Percentiles rank a stretch among this genome's conserved stretches.
These are phyloP conservation scores for Adenanthera pavonina DNA, from an alignment of 306 rosid species.

Conservation along the genomic window DNA sequence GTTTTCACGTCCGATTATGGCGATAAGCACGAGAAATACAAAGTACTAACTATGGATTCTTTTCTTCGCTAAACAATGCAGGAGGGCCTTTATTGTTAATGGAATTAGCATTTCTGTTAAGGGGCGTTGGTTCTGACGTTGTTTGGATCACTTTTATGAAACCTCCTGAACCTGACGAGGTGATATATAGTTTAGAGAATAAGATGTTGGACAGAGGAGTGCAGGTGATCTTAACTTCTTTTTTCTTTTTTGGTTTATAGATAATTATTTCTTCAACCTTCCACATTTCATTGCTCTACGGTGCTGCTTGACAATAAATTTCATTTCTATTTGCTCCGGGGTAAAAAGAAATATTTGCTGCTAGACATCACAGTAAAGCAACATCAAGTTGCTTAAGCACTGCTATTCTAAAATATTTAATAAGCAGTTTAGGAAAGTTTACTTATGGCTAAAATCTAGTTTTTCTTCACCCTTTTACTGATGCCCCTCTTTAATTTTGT, in stretches of 20 bases:
- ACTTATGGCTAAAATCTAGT: slow-evolving; percentile 46
- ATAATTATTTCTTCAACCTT: not conserved
- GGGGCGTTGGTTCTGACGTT: slow-evolving; percentile 76
- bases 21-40: slow-evolving; percentile 26
- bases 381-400: not conserved
- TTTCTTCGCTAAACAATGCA: slow-evolving; percentile 19
- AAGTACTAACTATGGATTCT: not conserved
- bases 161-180: slow-evolving; percentile 54
- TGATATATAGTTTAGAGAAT: slow-evolving; percentile 71
- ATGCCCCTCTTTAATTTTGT: slow-evolving; percentile 1
- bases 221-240: slow-evolving; percentile 51
- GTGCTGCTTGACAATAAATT: not conserved
- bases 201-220: slow-evolving; percentile 88
- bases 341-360: too few relatives aligned
- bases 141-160: slow-evolving; percentile 80
- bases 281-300: not conserved
- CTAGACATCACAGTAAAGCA: too few relatives aligned
- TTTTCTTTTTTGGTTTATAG: not conserved
- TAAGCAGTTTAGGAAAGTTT: not conserved
- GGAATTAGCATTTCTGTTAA: slow-evolving; percentile 82
- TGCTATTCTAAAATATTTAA: not conserved
- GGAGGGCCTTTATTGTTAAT: slow-evolving; percentile 81
- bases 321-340: not conserved
- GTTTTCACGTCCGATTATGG: slow-evolving; percentile 19
- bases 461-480: slow-evolving; percentile 31